Base-by-base conservation (phyloP, 768 basidiomycete species). In the Mycena venus region DNA sequence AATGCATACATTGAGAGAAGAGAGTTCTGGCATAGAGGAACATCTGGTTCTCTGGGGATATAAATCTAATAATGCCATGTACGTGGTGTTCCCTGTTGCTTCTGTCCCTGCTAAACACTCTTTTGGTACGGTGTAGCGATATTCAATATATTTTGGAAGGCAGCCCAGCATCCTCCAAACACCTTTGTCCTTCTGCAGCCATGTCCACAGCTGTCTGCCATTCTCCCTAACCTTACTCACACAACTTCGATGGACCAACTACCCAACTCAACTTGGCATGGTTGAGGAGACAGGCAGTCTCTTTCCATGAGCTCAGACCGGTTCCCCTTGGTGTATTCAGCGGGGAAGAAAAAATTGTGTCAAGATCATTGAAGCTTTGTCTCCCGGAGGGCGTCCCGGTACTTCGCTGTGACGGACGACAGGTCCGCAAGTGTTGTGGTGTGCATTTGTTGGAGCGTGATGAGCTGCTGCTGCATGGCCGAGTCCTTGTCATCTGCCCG, bases 181-280 rank as follows among this genome's bases (percentile, higher is more conserved):
- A 92, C 96, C 3, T 92, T 98, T 79, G 92, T 96, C 9, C 91
- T 99, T 12, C 91, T 96, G 17, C 97, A 99, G 81, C 97, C 97
- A 17, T 92, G 90, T 0, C 93, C 95, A 0, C 88, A 90, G 36
- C 87, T 96, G 2, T 88, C 92, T 23, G 92, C 96, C 36, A 85
- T 98, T 9, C 86, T 96, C 34, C 91, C 93, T 12, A 85, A 85
- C 17, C 84, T 90, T n/a, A 82, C 83, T 6, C 82, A 83, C 27
- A 81, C 84, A 15, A 83, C 84, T 4, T 60, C 73, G 14, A 72
- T 68, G 2, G 73, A 72, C 27, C 72, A 73, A 15, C 83, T 88
- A 32, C 88, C 87, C 4, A 88, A 90, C 64, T 87, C 12, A 89
- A 92, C 36, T 99, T 23, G 96, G 96, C 2, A 84, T 94, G 19